Evolutionary conservation across 768 basidiomycete genomes (phyloP).

Genomic region (Suillus lakei): DNA sequence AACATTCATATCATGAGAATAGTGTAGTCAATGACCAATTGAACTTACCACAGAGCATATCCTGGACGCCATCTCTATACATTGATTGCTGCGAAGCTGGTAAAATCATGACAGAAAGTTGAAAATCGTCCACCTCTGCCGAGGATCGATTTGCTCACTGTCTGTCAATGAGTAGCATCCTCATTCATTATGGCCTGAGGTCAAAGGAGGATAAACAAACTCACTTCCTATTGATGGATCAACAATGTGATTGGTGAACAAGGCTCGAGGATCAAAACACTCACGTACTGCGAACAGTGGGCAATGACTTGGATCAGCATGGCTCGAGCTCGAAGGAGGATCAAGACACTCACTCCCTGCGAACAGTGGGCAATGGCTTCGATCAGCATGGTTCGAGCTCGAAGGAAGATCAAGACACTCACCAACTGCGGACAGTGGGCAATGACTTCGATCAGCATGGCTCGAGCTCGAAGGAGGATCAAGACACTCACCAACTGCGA

Average conservation of each 20-base stretch:
- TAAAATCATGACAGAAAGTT: neutral
- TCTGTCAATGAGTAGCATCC: neutral
- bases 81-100: neutral
- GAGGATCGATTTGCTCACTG: neutral
- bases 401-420: no score
- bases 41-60: neutral
- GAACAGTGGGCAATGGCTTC: no score
- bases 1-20: neutral
- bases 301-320: no score
- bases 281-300: no score
- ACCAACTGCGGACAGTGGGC: no score
- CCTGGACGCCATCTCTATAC: neutral
- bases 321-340: no score
- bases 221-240: neutral
- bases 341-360: no score
- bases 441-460: no score
- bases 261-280: neutral
- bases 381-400: no score
- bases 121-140: neutral
- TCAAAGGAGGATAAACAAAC: neutral
- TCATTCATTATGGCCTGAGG: neutral
- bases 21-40: neutral
- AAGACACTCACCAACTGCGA: no score
- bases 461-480: no score
- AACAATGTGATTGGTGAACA: neutral